phyloP scores from a whole-genome alignment of 2,329 filamentous ascomycete genomes.

The Juglanconis juglandina region DNA sequence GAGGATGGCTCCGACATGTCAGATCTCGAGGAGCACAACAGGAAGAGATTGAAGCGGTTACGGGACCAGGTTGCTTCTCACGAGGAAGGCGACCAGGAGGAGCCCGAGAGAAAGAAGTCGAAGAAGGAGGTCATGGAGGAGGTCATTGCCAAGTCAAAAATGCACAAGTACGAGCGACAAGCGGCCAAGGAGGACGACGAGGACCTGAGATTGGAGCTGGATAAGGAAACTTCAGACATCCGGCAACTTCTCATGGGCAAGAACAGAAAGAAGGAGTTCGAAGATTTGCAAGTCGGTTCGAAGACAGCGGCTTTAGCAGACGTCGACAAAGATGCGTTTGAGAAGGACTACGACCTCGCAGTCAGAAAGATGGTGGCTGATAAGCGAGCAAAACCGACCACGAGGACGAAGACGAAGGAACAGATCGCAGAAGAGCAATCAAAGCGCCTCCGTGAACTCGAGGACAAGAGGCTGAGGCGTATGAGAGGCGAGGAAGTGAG shows the following conservation, averaged over 20 bases:
- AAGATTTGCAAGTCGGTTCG: conserved; percentile 22
- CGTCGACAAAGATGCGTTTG: conserved; percentile 65
- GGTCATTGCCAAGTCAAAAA: conserved; percentile 93
- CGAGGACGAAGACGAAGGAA: conserved; percentile 87
- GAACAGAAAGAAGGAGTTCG: conserved; percentile 30
- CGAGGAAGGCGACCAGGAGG: conserved; percentile 45
- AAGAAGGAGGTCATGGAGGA: conserved; percentile 99
- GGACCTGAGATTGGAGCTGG: conserved; percentile 77
- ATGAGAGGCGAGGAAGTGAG: conserved; percentile 81
- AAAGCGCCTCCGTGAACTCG: conserved; percentile 71
- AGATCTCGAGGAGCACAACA: conserved; percentile 41
- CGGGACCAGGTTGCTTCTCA: conserved; percentile 42
- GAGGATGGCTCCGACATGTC: conserved; percentile 57
- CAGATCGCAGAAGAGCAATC: conserved; percentile 78
- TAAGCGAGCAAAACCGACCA: conserved; percentile 77
- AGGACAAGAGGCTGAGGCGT: conserved; percentile 75
- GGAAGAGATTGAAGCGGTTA: conserved; percentile 54
- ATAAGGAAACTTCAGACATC: conserved; percentile 77
- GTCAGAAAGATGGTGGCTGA: conserved; percentile 81
- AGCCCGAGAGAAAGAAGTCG: conserved; percentile 83
- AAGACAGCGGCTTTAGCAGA: conserved; percentile 29
- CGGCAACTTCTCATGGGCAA: conserved; percentile 64
- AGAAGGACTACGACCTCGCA: conserved; percentile 83
- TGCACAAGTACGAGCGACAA: conserved; percentile 92
- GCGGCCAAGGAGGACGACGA: conserved; percentile 90